Base-by-base conservation (phyloP, 2,329 filamentous ascomycete species). In the Furcasterigmium sp. region DNA sequence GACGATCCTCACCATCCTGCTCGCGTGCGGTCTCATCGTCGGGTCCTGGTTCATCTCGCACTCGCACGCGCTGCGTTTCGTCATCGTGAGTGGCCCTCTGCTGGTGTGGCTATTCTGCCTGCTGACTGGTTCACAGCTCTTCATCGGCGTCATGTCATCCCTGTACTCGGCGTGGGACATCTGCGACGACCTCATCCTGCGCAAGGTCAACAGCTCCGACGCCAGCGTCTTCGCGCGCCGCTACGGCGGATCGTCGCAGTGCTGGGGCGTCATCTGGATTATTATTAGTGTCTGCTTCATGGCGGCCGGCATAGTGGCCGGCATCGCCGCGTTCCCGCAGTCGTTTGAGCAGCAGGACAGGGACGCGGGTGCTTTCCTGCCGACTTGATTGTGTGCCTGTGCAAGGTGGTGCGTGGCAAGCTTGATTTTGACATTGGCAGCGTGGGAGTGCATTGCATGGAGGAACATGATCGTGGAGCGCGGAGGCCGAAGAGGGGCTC, bases 101-200 rank as follows among this genome's bases (percentile, higher is more conserved):
- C 8, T 25, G 32, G 3, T 19, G 15, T 19, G n/a, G 6, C 10
- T 3, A 19, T 18, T 9, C 18, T 26, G 17, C 32, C 29, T 14
- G 15, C 14, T 29, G 13, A 21, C 37, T 26, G 18, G 8, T 15
- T 9, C n/a, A 15, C 47, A 79, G 68, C 73, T 91, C 21, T 91
- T 91, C 55, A 88, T 91, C 48, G 86, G 86, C 34, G 85, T 90
- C 53, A 90, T 91, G 86, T 85, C 80, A 7, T 83, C 80, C 2
- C 73, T 91, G 1, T 91, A 91, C 62, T 87, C 82, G 51, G 85
- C 87, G 5, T 91, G 86, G 86, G 86, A 91, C 68, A 91, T 91
- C 52, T 90, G 85, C 62, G 86, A 91, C 56, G 86, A 91, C 53
- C 69, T 91, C 25, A 89, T 91, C 51, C 67, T 90, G 5, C 76